phyloP scores from a whole-genome alignment of 1,284 basidiomycete species.

The Ceratobasidium sp. region DNA sequence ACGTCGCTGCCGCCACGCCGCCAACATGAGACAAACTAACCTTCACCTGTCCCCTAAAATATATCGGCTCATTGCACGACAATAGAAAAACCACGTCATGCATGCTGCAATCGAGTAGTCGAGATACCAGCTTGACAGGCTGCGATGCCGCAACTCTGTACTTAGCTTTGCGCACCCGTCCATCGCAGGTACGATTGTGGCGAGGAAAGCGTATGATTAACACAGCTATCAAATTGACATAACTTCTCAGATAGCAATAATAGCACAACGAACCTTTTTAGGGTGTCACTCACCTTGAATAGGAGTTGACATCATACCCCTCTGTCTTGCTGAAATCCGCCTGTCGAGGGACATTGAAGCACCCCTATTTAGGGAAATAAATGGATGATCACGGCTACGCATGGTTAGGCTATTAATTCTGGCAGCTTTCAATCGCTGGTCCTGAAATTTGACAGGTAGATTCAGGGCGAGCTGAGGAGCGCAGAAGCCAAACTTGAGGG shows the following conservation, averaged over 20 bases:
- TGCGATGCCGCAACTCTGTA: not conserved
- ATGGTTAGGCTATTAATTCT: too few relatives aligned
- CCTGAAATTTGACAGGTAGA: too few relatives aligned
- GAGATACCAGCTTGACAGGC: conserved; percentile 7
- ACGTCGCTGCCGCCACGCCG: not conserved
- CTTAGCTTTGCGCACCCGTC: conserved; percentile 11
- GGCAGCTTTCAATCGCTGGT: too few relatives aligned
- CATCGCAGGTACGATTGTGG: not conserved
- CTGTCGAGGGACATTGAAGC: too few relatives aligned
- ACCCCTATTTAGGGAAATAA: too few relatives aligned
- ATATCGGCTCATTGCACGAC: not conserved
- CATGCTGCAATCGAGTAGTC: not conserved
- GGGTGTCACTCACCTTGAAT: not conserved
- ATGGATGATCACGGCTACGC: too few relatives aligned
- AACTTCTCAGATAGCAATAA: not conserved
- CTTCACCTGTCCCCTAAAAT: not conserved
- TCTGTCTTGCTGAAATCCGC: too few relatives aligned
- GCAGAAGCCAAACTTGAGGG: too few relatives aligned
- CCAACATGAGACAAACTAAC: not conserved
- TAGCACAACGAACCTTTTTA: not conserved
- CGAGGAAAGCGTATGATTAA: not conserved
- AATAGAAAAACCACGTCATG: conserved; percentile 4
- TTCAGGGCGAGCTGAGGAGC: too few relatives aligned
- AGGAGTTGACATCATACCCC: too few relatives aligned
- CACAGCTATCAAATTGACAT: not conserved